Conservation (phyloP, 139 green algal genomes). For the Penium margaritaceum region DNA sequence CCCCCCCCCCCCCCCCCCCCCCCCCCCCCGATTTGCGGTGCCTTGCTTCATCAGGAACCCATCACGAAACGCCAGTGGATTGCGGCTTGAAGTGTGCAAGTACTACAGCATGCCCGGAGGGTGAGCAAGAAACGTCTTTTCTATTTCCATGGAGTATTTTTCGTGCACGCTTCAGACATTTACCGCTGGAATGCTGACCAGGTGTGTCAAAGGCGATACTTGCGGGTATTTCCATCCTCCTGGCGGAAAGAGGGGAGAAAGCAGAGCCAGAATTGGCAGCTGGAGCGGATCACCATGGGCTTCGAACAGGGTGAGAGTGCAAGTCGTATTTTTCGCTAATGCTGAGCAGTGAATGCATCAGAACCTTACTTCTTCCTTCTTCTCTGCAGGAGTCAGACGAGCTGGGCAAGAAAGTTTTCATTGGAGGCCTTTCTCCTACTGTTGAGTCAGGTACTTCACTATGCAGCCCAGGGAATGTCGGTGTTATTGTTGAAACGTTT, state of each 20-base stretch:
- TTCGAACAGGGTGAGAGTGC: not conserved
- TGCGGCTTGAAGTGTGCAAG: conserved; percentile 16
- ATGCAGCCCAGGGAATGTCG: too few relatives aligned
- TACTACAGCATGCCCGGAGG: conserved; percentile 34
- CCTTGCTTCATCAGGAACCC: conserved; percentile 11
- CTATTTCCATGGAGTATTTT: not conserved
- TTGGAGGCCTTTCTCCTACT: conserved; percentile 38
- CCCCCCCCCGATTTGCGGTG: not conserved
- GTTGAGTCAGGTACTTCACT: conserved; percentile 46
- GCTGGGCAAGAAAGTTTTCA: conserved; percentile 37
- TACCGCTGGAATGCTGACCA: not conserved
- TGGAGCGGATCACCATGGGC: conserved; percentile 3
- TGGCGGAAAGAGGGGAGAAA: not conserved
- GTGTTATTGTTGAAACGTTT: too few relatives aligned
- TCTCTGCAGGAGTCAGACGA: conserved; percentile 24
- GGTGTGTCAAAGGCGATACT: conserved; percentile 18
- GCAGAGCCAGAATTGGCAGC: not conserved
- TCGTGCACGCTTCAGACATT: not conserved
- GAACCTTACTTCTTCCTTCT: not conserved
- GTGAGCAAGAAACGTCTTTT: conserved; percentile 21
- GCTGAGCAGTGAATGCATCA: not conserved
- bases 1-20: too few relatives aligned
- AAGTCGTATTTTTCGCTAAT: not conserved
- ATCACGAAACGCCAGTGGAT: too few relatives aligned
- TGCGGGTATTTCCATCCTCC: conserved; percentile 29